A percentile compares a stretch with the other conserved stretches of the same genome.
Conservation (phyloP, 176 grass and related monocot species). For the Carex littledalei region DNA sequence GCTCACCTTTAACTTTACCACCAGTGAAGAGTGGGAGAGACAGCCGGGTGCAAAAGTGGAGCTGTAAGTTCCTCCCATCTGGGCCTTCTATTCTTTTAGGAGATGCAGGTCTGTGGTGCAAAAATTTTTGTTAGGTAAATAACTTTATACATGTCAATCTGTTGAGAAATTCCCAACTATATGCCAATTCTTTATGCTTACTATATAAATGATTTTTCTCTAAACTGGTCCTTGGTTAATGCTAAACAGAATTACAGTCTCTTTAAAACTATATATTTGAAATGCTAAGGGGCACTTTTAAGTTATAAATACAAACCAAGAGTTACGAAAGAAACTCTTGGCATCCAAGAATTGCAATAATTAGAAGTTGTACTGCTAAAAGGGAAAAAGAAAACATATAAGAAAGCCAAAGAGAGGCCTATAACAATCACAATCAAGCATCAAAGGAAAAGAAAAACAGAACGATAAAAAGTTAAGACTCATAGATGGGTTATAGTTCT, state of each 20-base stretch:
- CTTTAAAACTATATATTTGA: slow-evolving; percentile 13
- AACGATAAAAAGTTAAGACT: not conserved
- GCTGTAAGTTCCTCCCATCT: slow-evolving; percentile 61
- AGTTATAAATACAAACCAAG: not conserved
- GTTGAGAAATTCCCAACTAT: not conserved
- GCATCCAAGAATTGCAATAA: not conserved
- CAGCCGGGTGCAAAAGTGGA: slow-evolving; percentile 53
- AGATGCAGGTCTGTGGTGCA: slow-evolving; percentile 38
- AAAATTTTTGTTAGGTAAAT: slow-evolving; percentile 22
- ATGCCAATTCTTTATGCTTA: not conserved
- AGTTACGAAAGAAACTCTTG: not conserved
- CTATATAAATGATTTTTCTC: not conserved
- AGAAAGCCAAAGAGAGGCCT: not conserved
- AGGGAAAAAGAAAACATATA: not conserved
- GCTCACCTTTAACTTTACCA: slow-evolving; percentile 86
- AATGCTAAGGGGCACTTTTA: not conserved
- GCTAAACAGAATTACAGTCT: not conserved
- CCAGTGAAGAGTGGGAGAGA: slow-evolving; percentile 84
- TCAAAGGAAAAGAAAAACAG: not conserved
- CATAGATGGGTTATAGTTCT: not conserved
- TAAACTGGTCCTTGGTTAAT: not conserved
- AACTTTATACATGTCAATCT: not conserved
- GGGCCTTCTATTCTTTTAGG: slow-evolving; percentile 71
- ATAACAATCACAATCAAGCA: not conserved
- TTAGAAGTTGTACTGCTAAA: not conserved